Conservation (phyloP, 441 rosid genomes). For the Kokia cookei region DNA sequence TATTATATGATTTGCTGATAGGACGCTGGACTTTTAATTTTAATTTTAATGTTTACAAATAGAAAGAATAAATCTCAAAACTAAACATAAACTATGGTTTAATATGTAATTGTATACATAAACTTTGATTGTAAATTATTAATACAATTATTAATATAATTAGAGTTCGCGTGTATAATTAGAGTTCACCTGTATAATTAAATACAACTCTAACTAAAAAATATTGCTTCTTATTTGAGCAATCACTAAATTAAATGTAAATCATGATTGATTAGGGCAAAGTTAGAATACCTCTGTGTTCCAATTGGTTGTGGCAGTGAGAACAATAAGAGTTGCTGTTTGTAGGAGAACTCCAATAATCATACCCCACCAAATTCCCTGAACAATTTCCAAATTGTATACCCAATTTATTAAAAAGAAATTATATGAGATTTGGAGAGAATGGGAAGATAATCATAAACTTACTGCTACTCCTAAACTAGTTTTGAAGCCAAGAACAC, state of each 20-base stretch:
- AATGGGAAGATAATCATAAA: neutral
- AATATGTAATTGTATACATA: too few species aligned
- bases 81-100: too few species aligned
- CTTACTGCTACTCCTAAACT: constrained; percentile 76
- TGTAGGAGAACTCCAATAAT: constrained; percentile 73
- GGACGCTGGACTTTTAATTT: too few species aligned
- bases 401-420: neutral
- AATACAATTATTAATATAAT: too few species aligned
- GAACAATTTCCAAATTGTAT: neutral
- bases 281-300: constrained; percentile 21
- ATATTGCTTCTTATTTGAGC: too few species aligned
- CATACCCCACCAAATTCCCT: constrained; percentile 99
- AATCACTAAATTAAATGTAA: neutral
- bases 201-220: too few species aligned
- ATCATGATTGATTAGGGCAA: neutral
- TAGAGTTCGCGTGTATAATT: too few species aligned
- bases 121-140: too few species aligned
- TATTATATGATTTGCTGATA: too few species aligned
- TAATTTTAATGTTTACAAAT: too few species aligned
- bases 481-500: constrained; percentile 30
- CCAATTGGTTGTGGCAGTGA: constrained; percentile 88
- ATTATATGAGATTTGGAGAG: neutral
- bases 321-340: constrained; percentile 51
- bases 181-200: too few species aligned
- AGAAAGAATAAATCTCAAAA: too few species aligned